A percentile compares a stretch with the other conserved stretches of the same genome.
phyloP scores from a whole-genome alignment of 1,139 yeast genomes.

The Nakaseomyces kungkrabaensis region DNA sequence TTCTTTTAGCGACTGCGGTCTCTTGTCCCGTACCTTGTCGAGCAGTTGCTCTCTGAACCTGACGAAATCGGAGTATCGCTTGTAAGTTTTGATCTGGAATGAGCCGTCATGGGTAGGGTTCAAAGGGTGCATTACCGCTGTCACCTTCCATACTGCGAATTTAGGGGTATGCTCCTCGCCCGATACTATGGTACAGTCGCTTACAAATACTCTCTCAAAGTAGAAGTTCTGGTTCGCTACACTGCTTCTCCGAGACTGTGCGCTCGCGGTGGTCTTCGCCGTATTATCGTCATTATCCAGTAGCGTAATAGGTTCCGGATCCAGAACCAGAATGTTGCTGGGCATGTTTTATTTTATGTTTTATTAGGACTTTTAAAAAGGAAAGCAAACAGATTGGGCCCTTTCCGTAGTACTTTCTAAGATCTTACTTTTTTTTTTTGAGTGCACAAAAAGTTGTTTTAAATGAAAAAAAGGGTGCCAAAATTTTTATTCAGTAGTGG shows the following conservation, averaged over 20 bases:
- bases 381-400: too few species aligned
- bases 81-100: slow-evolving; percentile 16
- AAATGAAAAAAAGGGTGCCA: too few species aligned
- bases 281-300: slow-evolving; percentile 12
- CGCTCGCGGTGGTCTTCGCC: not conserved
- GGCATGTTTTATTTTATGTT: slow-evolving; percentile 3
- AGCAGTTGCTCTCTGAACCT: slow-evolving; percentile 13
- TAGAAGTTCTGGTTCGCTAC: slow-evolving; percentile 8
- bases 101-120: slow-evolving; percentile 2
- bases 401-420: not conserved
- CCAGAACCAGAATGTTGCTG: slow-evolving; percentile 12
- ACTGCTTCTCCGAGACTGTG: slow-evolving; percentile 6
- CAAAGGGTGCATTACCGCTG: slow-evolving; percentile 13
- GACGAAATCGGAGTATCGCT: slow-evolving; percentile 24
- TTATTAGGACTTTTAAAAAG: too few species aligned
- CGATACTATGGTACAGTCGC: slow-evolving; percentile 21
- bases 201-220: slow-evolving; percentile 11
- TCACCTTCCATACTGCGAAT: slow-evolving; percentile 25
- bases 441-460: too few species aligned
- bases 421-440: not conserved
- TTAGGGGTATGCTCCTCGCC: slow-evolving; percentile 17
- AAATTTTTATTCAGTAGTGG: too few species aligned
- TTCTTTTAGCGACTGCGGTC: slow-evolving; percentile 7
- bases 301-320: slow-evolving; percentile 22
- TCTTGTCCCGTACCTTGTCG: slow-evolving; percentile 7